phyloP scores from a whole-genome alignment of 257 asterid species.

The Mentha longifolia region DNA sequence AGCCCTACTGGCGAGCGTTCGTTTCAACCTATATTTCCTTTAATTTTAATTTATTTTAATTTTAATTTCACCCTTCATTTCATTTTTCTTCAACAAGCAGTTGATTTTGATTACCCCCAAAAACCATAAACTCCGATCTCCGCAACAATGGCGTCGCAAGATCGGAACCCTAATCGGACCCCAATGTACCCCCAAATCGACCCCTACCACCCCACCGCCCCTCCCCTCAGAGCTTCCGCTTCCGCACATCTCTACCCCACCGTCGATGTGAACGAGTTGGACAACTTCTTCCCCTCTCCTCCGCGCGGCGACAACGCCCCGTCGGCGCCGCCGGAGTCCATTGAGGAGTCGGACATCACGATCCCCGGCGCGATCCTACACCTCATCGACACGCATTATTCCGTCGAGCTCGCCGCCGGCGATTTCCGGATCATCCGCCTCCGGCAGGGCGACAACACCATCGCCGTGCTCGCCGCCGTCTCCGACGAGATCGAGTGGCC shows the following conservation, averaged over 20 bases:
- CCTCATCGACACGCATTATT: conserved; percentile 79
- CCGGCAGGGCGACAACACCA: conserved; percentile 55
- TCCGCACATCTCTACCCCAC: conserved; percentile 62
- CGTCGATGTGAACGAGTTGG: conserved; percentile 51
- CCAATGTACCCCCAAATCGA: conserved; percentile 68
- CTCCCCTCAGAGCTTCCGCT: conserved; percentile 37
- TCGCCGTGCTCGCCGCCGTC: conserved; percentile 73
- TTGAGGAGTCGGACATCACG: conserved; percentile 55
- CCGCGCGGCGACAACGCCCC: conserved; percentile 36
- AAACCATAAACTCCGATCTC: conserved; percentile 14
- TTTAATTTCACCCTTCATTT: background rate
- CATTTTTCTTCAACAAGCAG: background rate
- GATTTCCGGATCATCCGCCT: conserved; percentile 66
- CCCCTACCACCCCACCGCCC: conserved; percentile 39
- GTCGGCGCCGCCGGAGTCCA: conserved; percentile 66
- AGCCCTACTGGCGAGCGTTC: too few relatives aligned
- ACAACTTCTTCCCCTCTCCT: conserved; percentile 49
- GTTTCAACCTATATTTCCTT: too few relatives aligned
- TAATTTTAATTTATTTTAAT: background rate
- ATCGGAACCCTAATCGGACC: conserved; percentile 44
- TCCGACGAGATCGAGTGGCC: conserved; percentile 84
- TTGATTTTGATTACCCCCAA: background rate
- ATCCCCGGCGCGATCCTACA: conserved; percentile 82
- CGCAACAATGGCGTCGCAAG: conserved; percentile 59
- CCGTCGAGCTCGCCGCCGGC: conserved; percentile 94